Percentiles rank a stretch among this genome's conserved stretches.
Conservation (phyloP, 495 filamentous ascomycete species). For the Cenococcum geophilum region DNA sequence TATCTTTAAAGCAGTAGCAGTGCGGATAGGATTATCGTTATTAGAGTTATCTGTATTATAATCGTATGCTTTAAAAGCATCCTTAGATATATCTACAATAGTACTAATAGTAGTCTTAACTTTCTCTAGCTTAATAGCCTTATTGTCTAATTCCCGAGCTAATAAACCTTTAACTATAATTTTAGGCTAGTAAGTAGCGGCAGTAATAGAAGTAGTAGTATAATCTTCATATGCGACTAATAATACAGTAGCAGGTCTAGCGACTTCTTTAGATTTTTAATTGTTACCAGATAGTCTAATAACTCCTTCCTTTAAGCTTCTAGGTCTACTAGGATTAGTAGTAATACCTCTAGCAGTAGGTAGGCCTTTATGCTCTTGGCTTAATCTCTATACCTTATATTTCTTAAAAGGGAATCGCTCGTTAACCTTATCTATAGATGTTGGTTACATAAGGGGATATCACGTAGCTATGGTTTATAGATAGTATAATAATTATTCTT, state of each 20-base stretch:
- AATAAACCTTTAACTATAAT: neutral
- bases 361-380: conserved; percentile 74
- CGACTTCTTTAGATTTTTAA: conserved; percentile 31
- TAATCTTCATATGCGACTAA: conserved; percentile 31
- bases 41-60: conserved; percentile 56
- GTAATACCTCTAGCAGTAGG: conserved; percentile 79
- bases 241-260: conserved; percentile 28
- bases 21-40: conserved; percentile 78
- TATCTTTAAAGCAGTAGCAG: conserved; percentile 73
- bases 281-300: conserved; percentile 39
- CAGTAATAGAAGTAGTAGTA: conserved; percentile 9
- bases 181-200: conserved; percentile 7
- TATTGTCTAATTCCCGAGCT: conserved; percentile 7
- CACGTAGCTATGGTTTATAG: too few species aligned
- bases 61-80: neutral
- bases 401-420: conserved; percentile 91
- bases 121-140: conserved; percentile 10
- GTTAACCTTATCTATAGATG: conserved; percentile 97
- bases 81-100: neutral
- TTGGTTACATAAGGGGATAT: too few species aligned
- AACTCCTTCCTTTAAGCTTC: conserved; percentile 59
- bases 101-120: conserved; percentile 22
- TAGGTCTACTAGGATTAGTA: conserved; percentile 59
- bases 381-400: conserved; percentile 90
- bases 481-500: too few species aligned